Evolutionary conservation across 306 rosid genomes (phyloP).

Genomic region (Medicago ruthenica): DNA sequence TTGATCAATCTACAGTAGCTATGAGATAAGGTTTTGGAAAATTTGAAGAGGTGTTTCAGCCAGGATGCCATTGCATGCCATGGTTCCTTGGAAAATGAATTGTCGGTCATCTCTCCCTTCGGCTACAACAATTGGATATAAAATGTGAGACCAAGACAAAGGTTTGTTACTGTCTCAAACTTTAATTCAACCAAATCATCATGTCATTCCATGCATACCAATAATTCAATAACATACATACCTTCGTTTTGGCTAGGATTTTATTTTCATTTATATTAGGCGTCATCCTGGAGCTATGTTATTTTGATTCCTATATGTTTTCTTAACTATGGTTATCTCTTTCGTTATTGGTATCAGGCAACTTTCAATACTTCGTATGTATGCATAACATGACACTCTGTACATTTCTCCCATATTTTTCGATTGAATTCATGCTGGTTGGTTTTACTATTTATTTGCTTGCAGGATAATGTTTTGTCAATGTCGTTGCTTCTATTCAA

Average conservation of each 20-base stretch:
- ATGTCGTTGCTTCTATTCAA: constrained; percentile 91
- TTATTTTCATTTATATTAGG: too few species aligned
- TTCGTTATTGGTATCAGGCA: neutral
- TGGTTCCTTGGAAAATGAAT: constrained; percentile 74
- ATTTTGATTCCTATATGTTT: neutral
- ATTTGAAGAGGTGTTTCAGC: constrained; percentile 76
- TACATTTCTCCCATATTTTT: constrained; percentile 4
- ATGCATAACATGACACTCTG: constrained; percentile 2
- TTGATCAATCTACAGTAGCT: constrained; percentile 82
- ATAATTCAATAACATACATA: neutral
- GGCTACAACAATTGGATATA: constrained; percentile 88
- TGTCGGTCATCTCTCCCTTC: constrained; percentile 81
- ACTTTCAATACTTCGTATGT: constrained; percentile 7
- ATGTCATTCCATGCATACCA: constrained; percentile 22
- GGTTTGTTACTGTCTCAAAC: constrained; percentile 53
- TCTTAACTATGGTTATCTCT: neutral
- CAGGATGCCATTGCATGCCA: constrained; percentile 94
- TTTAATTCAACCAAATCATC: constrained; percentile 21
- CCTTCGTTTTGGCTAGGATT: neutral
- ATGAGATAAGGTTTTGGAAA: constrained; percentile 77
- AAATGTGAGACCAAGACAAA: constrained; percentile 94
- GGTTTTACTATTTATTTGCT: constrained; percentile 38
- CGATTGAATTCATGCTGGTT: constrained; percentile 33
- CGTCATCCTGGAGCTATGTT: too few species aligned
- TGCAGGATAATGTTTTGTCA: constrained; percentile 95